A percentile compares a stretch with the other conserved stretches of the same genome.
Conservation (phyloP, 1,284 basidiomycete species). For the Ceratobasidium sp. region DNA sequence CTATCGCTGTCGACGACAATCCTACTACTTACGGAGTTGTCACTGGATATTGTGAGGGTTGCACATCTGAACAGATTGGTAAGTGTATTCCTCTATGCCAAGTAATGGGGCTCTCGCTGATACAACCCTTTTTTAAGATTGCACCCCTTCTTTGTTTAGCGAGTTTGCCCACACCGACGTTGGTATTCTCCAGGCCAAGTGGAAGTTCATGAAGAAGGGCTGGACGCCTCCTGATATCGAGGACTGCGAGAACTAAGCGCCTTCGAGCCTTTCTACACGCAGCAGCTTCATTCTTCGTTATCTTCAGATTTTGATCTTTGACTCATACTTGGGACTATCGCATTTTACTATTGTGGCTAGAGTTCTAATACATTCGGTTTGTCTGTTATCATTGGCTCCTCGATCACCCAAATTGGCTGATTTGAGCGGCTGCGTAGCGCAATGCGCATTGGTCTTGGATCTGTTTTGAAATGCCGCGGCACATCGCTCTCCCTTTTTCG, state of each 20-base stretch:
- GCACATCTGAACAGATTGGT: conserved; percentile 14
- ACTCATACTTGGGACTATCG: not conserved
- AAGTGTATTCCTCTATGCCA: not conserved
- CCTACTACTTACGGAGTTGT: not conserved
- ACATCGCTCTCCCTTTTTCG: no score
- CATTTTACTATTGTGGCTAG: not conserved
- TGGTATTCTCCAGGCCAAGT: not conserved
- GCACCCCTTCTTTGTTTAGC: not conserved
- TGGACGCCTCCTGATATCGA: not conserved
- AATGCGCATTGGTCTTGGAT: no score
- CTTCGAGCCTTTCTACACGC: no score
- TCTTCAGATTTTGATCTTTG: not conserved
- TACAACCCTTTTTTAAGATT: not conserved
- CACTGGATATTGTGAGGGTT: conserved; percentile 8
- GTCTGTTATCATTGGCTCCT: not conserved
- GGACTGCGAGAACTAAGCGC: conserved; percentile 16
- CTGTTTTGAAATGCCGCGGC: no score
- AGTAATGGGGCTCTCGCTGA: not conserved
- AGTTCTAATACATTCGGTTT: not conserved
- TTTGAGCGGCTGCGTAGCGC: no score
- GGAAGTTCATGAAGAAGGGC: conserved; percentile 33
- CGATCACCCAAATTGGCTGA: not conserved
- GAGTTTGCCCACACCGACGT: not conserved
- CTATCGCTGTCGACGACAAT: not conserved
- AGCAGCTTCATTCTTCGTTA: not conserved